phyloP scores from a whole-genome alignment of 345 rosid species.

The Crucihimalaya himalaica region DNA sequence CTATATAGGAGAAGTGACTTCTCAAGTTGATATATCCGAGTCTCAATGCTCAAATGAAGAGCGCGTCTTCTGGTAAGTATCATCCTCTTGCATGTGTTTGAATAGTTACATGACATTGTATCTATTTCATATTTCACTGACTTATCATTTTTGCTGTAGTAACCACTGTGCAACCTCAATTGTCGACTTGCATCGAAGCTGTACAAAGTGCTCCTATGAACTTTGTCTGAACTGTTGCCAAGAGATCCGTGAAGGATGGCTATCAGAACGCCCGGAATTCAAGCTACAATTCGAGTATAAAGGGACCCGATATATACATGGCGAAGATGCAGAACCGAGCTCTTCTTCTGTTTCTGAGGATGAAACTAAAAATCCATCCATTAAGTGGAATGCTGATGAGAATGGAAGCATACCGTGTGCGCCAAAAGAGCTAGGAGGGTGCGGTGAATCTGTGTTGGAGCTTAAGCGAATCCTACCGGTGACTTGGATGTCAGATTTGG shows the following conservation, averaged over 20 bases:
- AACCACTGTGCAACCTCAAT: slow-evolving; percentile 94
- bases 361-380: slow-evolving; percentile 18
- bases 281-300: slow-evolving; percentile 47
- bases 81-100: slow-evolving; percentile 1
- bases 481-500: slow-evolving; percentile 59
- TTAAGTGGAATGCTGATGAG: slow-evolving; percentile 52
- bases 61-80: slow-evolving; percentile 76
- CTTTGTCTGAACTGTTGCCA: slow-evolving; percentile 82
- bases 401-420: slow-evolving; percentile 71
- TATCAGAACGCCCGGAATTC: slow-evolving; percentile 48
- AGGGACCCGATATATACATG: slow-evolving; percentile 76
- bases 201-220: slow-evolving; percentile 74
- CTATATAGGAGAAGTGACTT: slow-evolving; percentile 36
- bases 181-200: slow-evolving; percentile 85
- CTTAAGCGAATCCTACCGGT: slow-evolving; percentile 67
- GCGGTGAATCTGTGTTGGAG: slow-evolving; percentile 64
- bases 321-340: slow-evolving; percentile 56
- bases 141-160: slow-evolving; percentile 42
- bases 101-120: slow-evolving; percentile 1
- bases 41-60: slow-evolving; percentile 62
- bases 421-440: slow-evolving; percentile 69
- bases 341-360: slow-evolving; percentile 26
- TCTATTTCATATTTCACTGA: not conserved
- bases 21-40: slow-evolving; percentile 47
- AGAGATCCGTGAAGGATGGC: slow-evolving; percentile 65